Conservation (phyloP, 345 rosid species). For the Syzygium oleosum region DNA sequence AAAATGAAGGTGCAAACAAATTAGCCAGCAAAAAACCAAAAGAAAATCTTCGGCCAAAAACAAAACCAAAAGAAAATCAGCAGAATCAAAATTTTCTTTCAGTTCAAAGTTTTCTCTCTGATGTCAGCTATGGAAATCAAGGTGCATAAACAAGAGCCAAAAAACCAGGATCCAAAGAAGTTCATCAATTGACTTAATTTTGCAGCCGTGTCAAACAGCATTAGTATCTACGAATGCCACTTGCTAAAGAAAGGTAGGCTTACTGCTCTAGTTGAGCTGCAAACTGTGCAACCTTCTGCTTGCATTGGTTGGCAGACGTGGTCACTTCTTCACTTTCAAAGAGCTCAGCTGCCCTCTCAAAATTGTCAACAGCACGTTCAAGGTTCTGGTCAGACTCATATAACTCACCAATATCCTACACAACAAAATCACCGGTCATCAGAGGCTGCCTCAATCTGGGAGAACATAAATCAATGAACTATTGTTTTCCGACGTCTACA, state of each 20-base stretch:
- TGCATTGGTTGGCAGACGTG: conserved; percentile 97
- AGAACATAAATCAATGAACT: neutral
- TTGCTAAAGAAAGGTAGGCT: conserved; percentile 12
- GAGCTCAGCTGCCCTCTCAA: conserved; percentile 76
- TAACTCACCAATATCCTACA: conserved; percentile 81
- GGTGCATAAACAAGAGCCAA: neutral
- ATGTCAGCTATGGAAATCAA: neutral
- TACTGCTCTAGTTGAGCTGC: conserved; percentile 92
- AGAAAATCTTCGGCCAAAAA: neutral
- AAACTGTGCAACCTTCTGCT: conserved; percentile 91
- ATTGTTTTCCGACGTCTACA: neutral
- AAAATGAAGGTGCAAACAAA: neutral
- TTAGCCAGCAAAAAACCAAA: neutral
- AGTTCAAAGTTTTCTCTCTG: neutral
- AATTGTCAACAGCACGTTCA: conserved; percentile 55
- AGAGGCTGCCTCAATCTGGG: neutral
- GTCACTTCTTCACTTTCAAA: conserved; percentile 79
- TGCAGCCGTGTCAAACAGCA: neutral
- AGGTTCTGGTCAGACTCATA: conserved; percentile 58
- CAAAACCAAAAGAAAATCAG: neutral
- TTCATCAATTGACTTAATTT: neutral
- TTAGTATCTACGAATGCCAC: neutral
- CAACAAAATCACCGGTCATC: neutral
- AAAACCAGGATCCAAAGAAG: neutral
- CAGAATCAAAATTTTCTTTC: neutral